phyloP scores from a whole-genome alignment of 1,284 basidiomycete genomes.

The Puccinia polysora region DNA sequence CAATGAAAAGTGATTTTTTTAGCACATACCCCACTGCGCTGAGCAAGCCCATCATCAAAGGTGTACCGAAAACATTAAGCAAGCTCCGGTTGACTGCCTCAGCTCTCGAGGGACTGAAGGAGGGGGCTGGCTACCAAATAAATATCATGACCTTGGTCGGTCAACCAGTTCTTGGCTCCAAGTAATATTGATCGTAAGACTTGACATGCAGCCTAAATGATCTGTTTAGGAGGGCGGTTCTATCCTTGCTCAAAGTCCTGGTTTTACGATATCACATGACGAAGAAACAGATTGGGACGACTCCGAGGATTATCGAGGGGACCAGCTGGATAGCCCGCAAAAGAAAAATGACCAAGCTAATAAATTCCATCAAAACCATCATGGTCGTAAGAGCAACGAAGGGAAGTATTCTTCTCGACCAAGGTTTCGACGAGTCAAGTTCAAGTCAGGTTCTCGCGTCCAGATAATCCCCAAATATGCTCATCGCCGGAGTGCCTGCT shows the following conservation, averaged over 20 bases:
- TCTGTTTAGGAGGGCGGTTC: slow-evolving; percentile 24
- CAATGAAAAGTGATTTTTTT: not conserved
- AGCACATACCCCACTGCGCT: slow-evolving; percentile 18
- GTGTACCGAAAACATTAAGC: not conserved
- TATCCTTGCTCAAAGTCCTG: slow-evolving; percentile 30
- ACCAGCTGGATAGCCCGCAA: too few species aligned
- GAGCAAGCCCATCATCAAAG: slow-evolving; percentile 3
- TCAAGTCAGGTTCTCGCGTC: too few species aligned
- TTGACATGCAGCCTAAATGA: too few species aligned
- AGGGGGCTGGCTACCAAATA: slow-evolving; percentile 25
- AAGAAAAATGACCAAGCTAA: too few species aligned
- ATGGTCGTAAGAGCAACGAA: too few species aligned
- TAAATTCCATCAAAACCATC: too few species aligned
- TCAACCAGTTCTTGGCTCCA: not conserved
- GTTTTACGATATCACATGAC: slow-evolving; percentile 24
- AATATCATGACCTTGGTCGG: slow-evolving; percentile 30
- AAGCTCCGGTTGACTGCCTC: slow-evolving; percentile 9
- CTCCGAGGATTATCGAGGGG: not conserved
- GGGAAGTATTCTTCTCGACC: too few species aligned
- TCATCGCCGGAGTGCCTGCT: too few species aligned
- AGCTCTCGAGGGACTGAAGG: slow-evolving; percentile 14
- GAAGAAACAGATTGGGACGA: not conserved
- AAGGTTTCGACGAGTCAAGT: too few species aligned
- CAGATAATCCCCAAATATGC: too few species aligned
- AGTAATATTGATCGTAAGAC: not conserved